Conservation (phyloP, 2,329 filamentous ascomycete genomes). For the Alternaria arbusti region DNA sequence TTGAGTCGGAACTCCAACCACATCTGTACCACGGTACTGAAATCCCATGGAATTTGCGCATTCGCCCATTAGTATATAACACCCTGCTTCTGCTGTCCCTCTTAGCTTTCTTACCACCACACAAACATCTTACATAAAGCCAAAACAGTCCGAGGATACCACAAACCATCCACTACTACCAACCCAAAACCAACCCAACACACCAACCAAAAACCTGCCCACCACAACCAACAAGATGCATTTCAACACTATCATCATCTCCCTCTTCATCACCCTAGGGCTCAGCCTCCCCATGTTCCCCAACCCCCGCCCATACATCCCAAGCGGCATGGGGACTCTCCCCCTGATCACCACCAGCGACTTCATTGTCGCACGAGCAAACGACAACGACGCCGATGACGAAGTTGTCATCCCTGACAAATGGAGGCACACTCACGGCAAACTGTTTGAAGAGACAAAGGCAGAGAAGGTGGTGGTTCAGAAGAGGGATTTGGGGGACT, state of each 20-base stretch:
- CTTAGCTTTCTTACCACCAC: neutral
- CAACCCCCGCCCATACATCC: neutral
- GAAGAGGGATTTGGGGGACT: neutral
- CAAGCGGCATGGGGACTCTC: neutral
- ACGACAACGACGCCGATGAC: neutral
- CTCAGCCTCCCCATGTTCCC: neutral
- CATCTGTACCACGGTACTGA: neutral
- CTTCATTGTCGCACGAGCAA: neutral
- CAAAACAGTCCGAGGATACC: neutral
- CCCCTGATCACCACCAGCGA: neutral
- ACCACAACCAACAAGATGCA: neutral
- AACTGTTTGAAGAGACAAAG: neutral
- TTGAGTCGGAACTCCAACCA: neutral
- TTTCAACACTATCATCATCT: neutral
- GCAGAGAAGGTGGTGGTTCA: neutral
- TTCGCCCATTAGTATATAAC: neutral
- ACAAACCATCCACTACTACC: neutral
- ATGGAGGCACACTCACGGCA: neutral
- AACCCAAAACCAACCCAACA: neutral
- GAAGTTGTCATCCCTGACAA: neutral
- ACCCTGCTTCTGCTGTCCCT: neutral
- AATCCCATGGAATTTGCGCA: neutral
- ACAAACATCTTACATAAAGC: neutral
- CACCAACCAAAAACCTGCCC: neutral
- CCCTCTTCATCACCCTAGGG: neutral